Evolutionary conservation across 108 stramenopile genomes (phyloP).

Genomic region (Nitzschia sp.): DNA sequence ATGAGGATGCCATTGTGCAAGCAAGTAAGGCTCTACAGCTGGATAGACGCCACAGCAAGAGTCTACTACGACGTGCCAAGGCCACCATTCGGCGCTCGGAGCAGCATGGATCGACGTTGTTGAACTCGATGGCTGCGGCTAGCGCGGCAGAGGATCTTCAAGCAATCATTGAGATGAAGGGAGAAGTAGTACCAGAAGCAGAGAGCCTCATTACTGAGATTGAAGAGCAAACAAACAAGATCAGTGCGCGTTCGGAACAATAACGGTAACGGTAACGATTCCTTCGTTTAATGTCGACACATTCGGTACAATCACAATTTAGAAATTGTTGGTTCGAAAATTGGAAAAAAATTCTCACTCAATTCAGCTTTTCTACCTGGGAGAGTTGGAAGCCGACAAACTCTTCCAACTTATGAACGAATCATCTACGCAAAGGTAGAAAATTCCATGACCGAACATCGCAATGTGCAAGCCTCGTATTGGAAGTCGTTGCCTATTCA

Average conservation of each 20-base stretch:
- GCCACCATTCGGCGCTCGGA: conserved; percentile 3
- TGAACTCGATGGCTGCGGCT: not conserved
- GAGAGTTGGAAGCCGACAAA: too few species aligned
- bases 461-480: too few species aligned
- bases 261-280: too few species aligned
- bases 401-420: too few species aligned
- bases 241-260: not conserved
- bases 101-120: not conserved
- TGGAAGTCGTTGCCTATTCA: too few species aligned
- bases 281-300: too few species aligned
- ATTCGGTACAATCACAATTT: too few species aligned
- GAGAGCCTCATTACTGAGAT: conserved; percentile 1
- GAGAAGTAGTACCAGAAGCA: conserved; percentile 4
- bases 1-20: conserved; percentile 1
- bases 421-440: too few species aligned
- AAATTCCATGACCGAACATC: too few species aligned
- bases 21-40: conserved; percentile 14
- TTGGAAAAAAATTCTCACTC: too few species aligned
- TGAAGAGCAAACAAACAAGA: not conserved
- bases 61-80: conserved; percentile 20
- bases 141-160: conserved; percentile 18
- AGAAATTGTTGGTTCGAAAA: too few species aligned
- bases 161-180: conserved; percentile 10
- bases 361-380: too few species aligned
- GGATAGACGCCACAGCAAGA: conserved; percentile 19